Evolutionary conservation across 2,329 filamentous ascomycete genomes (phyloP).

Genomic region (Aspergillus tubingensis): DNA sequence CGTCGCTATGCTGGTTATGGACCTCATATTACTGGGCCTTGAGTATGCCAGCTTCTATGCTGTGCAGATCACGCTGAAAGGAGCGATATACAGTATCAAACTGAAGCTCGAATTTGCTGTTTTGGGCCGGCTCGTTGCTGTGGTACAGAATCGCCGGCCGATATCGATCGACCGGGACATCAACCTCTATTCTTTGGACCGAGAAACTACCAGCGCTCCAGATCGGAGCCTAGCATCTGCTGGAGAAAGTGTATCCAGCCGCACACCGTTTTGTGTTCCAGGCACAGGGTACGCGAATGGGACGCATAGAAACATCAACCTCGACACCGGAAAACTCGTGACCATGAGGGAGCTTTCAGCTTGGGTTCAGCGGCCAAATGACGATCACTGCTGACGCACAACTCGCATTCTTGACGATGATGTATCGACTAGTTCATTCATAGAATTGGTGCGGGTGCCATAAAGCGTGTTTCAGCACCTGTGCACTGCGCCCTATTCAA

Average conservation of each 20-base stretch:
- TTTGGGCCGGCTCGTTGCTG: constrained; percentile 49
- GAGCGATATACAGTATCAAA: constrained; percentile 41
- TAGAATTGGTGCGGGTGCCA: background rate
- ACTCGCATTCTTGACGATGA: background rate
- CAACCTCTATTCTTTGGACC: background rate
- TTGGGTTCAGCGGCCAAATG: constrained; percentile 19
- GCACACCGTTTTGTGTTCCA: background rate
- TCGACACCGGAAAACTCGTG: constrained; percentile 25
- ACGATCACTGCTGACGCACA: background rate
- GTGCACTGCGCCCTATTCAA: background rate
- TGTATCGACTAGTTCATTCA: background rate
- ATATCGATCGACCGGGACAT: constrained; percentile 8
- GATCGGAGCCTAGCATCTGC: constrained; percentile 26
- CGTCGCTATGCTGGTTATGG: constrained; percentile 49
- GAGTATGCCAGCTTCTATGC: constrained; percentile 45
- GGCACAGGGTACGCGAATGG: background rate
- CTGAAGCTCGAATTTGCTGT: constrained; percentile 60
- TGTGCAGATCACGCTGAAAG: constrained; percentile 45
- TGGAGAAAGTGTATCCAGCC: background rate
- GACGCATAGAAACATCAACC: constrained; percentile 10
- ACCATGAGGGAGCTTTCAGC: constrained; percentile 27
- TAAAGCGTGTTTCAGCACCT: background rate
- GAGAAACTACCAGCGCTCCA: constrained; percentile 6
- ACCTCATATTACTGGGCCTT: constrained; percentile 45
- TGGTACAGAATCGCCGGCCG: constrained; percentile 34